phyloP scores from a whole-genome alignment of 305 asterid species.

The Fraxinus greggii region DNA sequence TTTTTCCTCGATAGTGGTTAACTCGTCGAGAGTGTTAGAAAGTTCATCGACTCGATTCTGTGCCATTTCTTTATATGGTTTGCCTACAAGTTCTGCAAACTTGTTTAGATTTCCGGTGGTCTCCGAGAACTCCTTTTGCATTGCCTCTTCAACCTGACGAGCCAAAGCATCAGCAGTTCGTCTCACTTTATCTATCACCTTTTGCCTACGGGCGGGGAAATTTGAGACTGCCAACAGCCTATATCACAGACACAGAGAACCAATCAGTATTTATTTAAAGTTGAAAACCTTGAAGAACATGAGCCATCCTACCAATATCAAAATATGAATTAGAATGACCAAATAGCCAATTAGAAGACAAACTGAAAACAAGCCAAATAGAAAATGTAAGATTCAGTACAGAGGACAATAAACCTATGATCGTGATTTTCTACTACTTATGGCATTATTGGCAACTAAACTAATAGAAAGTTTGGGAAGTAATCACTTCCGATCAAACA shows the following conservation, averaged over 20 bases:
- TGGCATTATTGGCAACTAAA: background rate
- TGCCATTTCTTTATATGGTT: constrained; percentile 66
- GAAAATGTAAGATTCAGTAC: background rate
- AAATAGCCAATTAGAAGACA: background rate
- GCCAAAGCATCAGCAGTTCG: constrained; percentile 74
- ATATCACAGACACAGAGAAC: constrained; percentile 16
- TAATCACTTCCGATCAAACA: background rate
- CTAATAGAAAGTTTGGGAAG: background rate
- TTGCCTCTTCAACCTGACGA: constrained; percentile 79
- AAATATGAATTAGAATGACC: background rate
- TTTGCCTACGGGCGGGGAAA: constrained; percentile 70
- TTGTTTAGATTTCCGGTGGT: constrained; percentile 46
- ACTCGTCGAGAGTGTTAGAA: constrained; percentile 51
- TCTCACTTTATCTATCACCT: constrained; percentile 69
- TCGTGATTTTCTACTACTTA: background rate
- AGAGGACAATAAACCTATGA: background rate
- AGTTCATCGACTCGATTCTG: constrained; percentile 56
- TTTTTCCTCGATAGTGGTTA: constrained; percentile 49
- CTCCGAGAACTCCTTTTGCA: constrained; percentile 78
- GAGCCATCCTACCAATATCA: background rate
- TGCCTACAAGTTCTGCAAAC: constrained; percentile 52
- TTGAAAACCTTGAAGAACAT: background rate
- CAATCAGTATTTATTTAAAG: background rate
- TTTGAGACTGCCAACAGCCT: constrained; percentile 80
- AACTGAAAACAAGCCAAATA: background rate